Evolutionary conservation across 78 protist genomes (phyloP).

Genomic region (Goniomonas avonlea): DNA sequence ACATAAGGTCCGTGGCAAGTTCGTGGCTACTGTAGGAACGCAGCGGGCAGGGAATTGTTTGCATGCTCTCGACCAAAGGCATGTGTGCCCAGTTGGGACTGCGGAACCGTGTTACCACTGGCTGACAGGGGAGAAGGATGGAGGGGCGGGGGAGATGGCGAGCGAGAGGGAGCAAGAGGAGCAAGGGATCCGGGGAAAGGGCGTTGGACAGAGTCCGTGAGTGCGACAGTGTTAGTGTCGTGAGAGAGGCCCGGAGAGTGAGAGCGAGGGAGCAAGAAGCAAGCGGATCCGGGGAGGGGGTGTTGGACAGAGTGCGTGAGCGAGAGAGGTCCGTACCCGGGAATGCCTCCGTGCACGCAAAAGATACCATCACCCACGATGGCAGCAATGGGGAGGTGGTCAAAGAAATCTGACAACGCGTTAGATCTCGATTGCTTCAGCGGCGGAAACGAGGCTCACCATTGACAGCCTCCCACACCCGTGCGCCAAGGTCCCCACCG

Average conservation of each 20-base stretch:
- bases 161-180: no score
- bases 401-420: no score
- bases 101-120: background rate
- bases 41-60: background rate
- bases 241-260: background rate
- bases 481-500: constrained; percentile 14
- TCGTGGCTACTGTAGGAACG: background rate
- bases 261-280: background rate
- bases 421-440: no score
- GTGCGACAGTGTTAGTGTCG: background rate
- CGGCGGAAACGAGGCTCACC: no score
- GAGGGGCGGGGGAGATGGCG: background rate
- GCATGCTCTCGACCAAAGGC: background rate
- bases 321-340: background rate
- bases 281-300: no score
- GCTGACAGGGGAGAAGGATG: background rate
- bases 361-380: constrained; percentile 28
- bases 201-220: background rate
- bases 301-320: background rate
- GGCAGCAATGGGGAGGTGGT: constrained; percentile 22
- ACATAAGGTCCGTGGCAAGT: constrained; percentile 12
- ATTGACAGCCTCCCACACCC: constrained; percentile 25
- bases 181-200: no score
- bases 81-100: background rate
- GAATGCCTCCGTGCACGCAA: constrained; percentile 50